phyloP scores from a whole-genome alignment of 805 yeast genomes.

The Nakazawaea ernobii region DNA sequence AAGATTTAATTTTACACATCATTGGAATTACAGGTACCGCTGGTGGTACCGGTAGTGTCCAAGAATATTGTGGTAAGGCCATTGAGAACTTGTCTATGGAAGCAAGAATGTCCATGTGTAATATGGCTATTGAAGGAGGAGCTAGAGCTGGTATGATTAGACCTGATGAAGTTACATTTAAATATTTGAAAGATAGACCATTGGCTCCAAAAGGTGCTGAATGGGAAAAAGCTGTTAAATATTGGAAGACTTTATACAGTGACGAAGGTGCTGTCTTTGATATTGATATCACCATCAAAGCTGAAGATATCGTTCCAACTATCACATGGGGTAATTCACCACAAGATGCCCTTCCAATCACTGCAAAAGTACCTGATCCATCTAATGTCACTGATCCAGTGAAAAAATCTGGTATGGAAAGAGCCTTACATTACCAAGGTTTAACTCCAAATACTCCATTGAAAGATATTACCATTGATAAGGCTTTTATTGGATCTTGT shows the following conservation, averaged over 20 bases:
- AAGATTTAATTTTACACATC: slow-evolving; percentile 90
- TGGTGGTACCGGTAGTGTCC: slow-evolving; percentile 97
- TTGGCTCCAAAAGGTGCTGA: slow-evolving; percentile 90
- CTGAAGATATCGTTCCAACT: slow-evolving; percentile 86
- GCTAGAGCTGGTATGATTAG: slow-evolving; percentile 99
- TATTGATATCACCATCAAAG: slow-evolving; percentile 72
- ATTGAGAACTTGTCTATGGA: slow-evolving; percentile 89
- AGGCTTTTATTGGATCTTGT: slow-evolving; percentile 97
- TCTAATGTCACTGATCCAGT: slow-evolving; percentile 63
- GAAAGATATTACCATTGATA: slow-evolving; percentile 71
- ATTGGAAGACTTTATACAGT: slow-evolving; percentile 85
- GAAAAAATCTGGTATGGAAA: slow-evolving; percentile 77
- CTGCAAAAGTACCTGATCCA: slow-evolving; percentile 90
- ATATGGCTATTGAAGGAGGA: slow-evolving; percentile 98
- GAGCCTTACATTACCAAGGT: slow-evolving; percentile 92
- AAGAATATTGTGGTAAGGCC: slow-evolving; percentile 96
- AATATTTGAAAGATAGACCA: slow-evolving; percentile 89
- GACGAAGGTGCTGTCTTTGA: slow-evolving; percentile 92
- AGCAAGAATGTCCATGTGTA: slow-evolving; percentile 99
- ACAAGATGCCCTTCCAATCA: slow-evolving; percentile 95
- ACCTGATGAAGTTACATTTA: slow-evolving; percentile 87
- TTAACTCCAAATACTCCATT: slow-evolving; percentile 77
- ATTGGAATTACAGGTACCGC: slow-evolving; percentile 98
- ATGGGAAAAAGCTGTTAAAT: slow-evolving; percentile 90
- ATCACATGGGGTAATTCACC: slow-evolving; percentile 99